Conservation (phyloP, 2,329 filamentous ascomycete genomes). For the Colletotrichum euphorbiae region DNA sequence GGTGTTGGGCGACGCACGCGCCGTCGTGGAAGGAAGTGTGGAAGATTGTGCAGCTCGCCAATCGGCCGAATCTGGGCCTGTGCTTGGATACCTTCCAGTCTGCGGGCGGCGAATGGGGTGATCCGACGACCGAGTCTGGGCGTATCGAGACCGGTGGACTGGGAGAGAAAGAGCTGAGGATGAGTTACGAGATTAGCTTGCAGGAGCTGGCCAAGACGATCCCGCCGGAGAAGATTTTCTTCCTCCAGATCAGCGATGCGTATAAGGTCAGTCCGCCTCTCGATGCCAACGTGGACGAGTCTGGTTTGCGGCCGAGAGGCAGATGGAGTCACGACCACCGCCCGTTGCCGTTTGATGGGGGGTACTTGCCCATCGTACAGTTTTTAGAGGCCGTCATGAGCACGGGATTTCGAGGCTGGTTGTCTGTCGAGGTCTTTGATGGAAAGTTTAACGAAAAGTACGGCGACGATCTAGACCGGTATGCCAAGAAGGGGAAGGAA, state of each 20-base stretch:
- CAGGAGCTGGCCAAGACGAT: constrained; percentile 67
- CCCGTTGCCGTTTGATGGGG: constrained; percentile 76
- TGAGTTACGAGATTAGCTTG: constrained; percentile 65
- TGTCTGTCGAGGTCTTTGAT: constrained; percentile 72
- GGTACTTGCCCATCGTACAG: constrained; percentile 75
- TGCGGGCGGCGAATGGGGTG: constrained; percentile 77
- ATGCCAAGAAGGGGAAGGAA: constrained; percentile 43
- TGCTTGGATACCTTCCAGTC: constrained; percentile 85
- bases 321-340: constrained; percentile 79
- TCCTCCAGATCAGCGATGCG: constrained; percentile 81
- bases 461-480: constrained; percentile 45
- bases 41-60: constrained; percentile 72
- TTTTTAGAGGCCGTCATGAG: constrained; percentile 73
- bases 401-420: constrained; percentile 75
- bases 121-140: constrained; percentile 74
- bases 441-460: constrained; percentile 47
- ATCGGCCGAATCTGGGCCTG: constrained; percentile 75
- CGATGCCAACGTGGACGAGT: constrained; percentile 57
- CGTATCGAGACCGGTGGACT: constrained; percentile 60
- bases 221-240: constrained; percentile 76
- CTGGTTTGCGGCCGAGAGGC: constrained; percentile 69
- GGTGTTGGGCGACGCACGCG: constrained; percentile 82
- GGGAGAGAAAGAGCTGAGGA: constrained; percentile 57
- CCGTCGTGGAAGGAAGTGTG: constrained; percentile 77
- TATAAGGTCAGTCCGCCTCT: constrained; percentile 72